Evolutionary conservation across 2,329 filamentous ascomycete species (phyloP).

Genomic region (Phialocephala subalpina): DNA sequence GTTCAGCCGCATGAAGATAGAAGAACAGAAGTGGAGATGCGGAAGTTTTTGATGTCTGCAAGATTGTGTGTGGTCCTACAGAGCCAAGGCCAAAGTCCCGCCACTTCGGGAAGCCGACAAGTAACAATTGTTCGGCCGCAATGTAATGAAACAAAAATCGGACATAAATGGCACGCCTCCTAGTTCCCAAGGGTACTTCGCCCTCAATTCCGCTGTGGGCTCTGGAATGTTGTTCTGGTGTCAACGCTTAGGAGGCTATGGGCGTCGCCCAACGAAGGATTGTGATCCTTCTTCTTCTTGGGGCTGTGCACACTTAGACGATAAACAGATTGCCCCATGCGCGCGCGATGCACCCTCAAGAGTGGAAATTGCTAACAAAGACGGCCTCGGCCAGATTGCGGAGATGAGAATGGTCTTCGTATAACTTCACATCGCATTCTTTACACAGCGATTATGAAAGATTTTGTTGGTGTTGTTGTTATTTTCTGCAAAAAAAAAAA

Average conservation of each 20-base stretch:
- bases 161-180: not conserved
- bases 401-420: slow-evolving; percentile 14
- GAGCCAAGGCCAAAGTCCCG: slow-evolving; percentile 13
- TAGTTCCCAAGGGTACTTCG: not conserved
- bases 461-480: not conserved
- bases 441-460: not conserved
- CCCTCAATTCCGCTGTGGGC: not conserved
- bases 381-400: slow-evolving; percentile 17
- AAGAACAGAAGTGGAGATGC: slow-evolving; percentile 10
- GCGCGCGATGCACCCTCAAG: slow-evolving; percentile 22
- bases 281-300: slow-evolving; percentile 27
- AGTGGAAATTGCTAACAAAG: slow-evolving; percentile 20
- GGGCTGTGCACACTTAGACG: slow-evolving; percentile 27
- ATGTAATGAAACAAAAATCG: slow-evolving; percentile 13
- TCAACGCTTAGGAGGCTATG: slow-evolving; percentile 6
- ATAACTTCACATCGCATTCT: slow-evolving; percentile 7
- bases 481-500: not conserved
- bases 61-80: slow-evolving; percentile 11
- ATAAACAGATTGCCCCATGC: slow-evolving; percentile 22
- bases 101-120: slow-evolving; percentile 20
- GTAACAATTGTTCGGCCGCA: slow-evolving; percentile 3
- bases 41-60: slow-evolving; percentile 17
- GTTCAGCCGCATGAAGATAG: slow-evolving; percentile 20
- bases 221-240: slow-evolving; percentile 6
- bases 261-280: slow-evolving; percentile 25